Conservation (phyloP, 345 rosid genomes). For the Psidium guajava region DNA sequence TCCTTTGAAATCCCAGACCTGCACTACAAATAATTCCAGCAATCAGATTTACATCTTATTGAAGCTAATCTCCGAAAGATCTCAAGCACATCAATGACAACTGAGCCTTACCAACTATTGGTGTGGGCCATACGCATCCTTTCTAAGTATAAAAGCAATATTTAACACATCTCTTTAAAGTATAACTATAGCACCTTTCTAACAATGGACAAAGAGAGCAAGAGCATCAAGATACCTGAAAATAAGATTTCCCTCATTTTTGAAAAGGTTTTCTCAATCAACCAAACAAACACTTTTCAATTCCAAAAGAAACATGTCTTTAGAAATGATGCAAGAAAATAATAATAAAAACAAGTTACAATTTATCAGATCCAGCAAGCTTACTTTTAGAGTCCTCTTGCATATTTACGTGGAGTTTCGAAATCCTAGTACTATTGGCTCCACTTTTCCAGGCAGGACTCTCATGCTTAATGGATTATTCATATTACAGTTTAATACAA, state of each 20-base stretch:
- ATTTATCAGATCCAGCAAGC: not conserved
- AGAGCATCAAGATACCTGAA: not conserved
- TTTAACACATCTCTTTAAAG: not conserved
- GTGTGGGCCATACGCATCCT: not conserved
- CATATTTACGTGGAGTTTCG: not conserved
- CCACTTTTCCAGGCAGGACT: not conserved
- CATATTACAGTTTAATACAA: not conserved
- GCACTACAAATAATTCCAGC: not conserved
- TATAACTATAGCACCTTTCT: not conserved
- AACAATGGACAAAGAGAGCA: not conserved
- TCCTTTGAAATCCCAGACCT: slow-evolving; percentile 97
- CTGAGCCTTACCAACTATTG: not conserved
- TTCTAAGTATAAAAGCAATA: not conserved
- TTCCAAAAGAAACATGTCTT: not conserved
- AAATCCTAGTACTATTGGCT: not conserved
- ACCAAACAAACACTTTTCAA: not conserved
- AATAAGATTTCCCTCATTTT: not conserved
- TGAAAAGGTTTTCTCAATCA: not conserved
- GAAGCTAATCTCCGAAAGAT: not conserved
- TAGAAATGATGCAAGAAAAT: not conserved
- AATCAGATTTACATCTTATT: not conserved
- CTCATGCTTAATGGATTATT: not conserved
- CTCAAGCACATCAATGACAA: not conserved
- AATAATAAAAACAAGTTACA: not conserved
- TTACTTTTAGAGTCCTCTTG: not conserved